phyloP scores from a whole-genome alignment of 2,329 filamentous ascomycete species.

The Pezicula rhizophila region DNA sequence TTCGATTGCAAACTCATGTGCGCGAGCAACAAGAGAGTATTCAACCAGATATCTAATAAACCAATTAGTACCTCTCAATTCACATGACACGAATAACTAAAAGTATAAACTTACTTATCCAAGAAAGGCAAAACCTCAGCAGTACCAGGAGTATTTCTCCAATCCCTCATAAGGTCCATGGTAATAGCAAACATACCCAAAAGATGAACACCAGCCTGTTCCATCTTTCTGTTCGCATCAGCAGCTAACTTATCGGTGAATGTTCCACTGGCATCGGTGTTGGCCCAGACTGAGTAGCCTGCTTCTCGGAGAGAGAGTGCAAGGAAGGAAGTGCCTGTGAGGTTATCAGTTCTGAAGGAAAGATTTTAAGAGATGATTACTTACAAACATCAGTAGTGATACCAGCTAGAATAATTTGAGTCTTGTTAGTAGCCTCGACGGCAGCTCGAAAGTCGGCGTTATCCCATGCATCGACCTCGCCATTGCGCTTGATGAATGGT shows the following conservation, averaged over 20 bases:
- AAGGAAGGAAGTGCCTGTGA: slow-evolving; percentile 59
- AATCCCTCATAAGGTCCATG: slow-evolving; percentile 14
- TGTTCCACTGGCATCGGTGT: slow-evolving; percentile 66
- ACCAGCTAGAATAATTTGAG: slow-evolving; percentile 65
- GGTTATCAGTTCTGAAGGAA: background rate
- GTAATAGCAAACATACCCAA: slow-evolving; percentile 24
- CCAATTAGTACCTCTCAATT: slow-evolving; percentile 2
- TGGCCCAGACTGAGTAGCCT: slow-evolving; percentile 69
- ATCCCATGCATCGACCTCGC: slow-evolving; percentile 75
- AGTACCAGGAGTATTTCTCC: slow-evolving; percentile 36
- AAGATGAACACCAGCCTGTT: slow-evolving; percentile 55
- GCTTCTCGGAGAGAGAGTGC: slow-evolving; percentile 65
- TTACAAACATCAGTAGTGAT: slow-evolving; percentile 69
- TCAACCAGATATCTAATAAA: slow-evolving; percentile 47
- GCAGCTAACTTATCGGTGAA: slow-evolving; percentile 54
- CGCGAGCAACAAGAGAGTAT: slow-evolving; percentile 58
- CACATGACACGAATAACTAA: background rate
- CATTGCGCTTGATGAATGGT: slow-evolving; percentile 60
- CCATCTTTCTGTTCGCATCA: slow-evolving; percentile 62
- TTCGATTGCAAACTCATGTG: slow-evolving; percentile 52
- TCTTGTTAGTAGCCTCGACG: slow-evolving; percentile 57
- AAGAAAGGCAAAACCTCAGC: slow-evolving; percentile 56
- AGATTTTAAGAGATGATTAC: slow-evolving; percentile 7
- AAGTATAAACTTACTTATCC: slow-evolving; percentile 37
- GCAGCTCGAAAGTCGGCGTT: slow-evolving; percentile 62